Base-by-base conservation (phyloP, 805 yeast species). In the Saturnispora mendoncae region DNA sequence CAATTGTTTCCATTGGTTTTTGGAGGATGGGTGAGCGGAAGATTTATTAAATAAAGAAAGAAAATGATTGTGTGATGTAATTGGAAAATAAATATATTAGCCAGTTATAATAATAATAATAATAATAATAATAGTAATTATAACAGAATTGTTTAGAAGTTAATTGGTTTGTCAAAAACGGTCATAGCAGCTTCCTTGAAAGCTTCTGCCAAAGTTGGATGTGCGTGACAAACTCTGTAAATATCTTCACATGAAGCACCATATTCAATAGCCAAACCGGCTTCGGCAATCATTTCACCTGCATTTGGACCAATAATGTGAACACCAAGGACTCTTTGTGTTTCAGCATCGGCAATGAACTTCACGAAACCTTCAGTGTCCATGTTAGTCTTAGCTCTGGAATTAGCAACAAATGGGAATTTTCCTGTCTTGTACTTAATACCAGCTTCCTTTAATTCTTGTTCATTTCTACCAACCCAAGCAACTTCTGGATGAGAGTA, bases 211-310 rank as follows among this genome's bases (percentile, higher is more conserved):
- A 92, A 72, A 28, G 99, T 92, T 64, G 99, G 99, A 69, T 92
- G 99, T 45, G 98, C 97, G 60, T 92, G 98, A 66, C 97, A 90
- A 32, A 86, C 84, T 71, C 98, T 84, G 48, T 97, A 94, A 56
- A 92, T 74, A 62, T 92, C 99, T 71, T 92, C 99, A 40, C 96
- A 84, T 9, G 94, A 81, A 42, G 98, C 99, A 65, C 99, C 99
- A 69, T 92, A 92, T 71, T 92, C 99, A 49, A 92, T 65, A 34
- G 99, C 99, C 61, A 92, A 75, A 52, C 95, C 94, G 49, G 87
- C 97, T 72, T 94, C 98, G 51, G 94, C 97, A 63, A 92, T 92
- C 96, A 92, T 85, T 74, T 92, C 99, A 69, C 99, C 98, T 46
- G 99, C 99, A 61, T 85, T 88, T 53, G 98, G 84, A 55, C 98